Base-by-base conservation (phyloP, 257 asterid species). In the Echites panduratus region DNA sequence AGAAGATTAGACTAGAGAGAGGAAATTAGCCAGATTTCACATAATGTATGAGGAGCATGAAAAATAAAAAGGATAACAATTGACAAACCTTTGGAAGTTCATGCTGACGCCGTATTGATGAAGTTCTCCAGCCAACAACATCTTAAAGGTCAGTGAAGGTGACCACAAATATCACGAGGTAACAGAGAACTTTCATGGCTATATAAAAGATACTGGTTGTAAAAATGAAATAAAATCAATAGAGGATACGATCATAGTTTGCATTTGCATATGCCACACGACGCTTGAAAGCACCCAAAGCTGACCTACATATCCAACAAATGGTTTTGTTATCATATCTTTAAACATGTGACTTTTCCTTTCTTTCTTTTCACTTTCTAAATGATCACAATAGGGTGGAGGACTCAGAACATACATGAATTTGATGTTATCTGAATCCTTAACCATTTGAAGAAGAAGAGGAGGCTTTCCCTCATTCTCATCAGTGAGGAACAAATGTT, bases 101-200 rank as follows among this genome's bases (percentile, higher is more conserved):
- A 68, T 85, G 67, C 67, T 77, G 96, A 67, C 96, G 97, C 70
- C 98, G 94, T 66, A 92, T 92, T 67, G 98, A 92, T 48, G 98
- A 90, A 45, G 98, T 92, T 81, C 98, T 85, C 98, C 98, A 92
- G 76, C 98, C 98, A 84, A 92, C 98, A 84, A 92, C 83, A 71
- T 88, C 98, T 92, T 75, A 79, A 70, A 63, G 79, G 73, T 56
- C 35, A 63, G 86, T 92, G 62, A 90, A 83, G 88, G 89, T 66
- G 77, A 77, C 79, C 79, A 79, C 4, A 2, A 7, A 52, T 29
- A 27, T 41, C 57, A 58, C 11, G 11, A 53, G 71, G 38, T 13
- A 45, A 27, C 40, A 45, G 12, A 32, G 5, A 43, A n/a, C 17
- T 70, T 35, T 47, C 29, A 2, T 54, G 57, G 63, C 22, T 58